Evolutionary conservation across 2,329 filamentous ascomycete genomes (phyloP).

Genomic region (Aphanocladium album): DNA sequence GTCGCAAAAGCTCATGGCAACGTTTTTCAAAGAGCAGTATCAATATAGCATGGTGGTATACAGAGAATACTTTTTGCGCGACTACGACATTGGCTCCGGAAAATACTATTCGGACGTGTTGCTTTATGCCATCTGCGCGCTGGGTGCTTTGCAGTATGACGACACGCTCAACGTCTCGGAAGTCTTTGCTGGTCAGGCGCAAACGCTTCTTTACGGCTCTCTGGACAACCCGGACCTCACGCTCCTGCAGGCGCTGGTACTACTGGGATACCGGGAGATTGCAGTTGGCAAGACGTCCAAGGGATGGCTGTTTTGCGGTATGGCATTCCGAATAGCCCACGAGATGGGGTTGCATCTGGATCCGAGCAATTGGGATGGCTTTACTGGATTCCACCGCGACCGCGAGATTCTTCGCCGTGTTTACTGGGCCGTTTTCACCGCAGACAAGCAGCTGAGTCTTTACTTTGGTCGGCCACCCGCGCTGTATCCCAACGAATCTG

Average conservation of each 20-base stretch:
- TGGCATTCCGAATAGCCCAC: slow-evolving; percentile 46
- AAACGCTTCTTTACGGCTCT: slow-evolving; percentile 38
- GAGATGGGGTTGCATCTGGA: slow-evolving; percentile 50
- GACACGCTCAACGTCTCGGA: slow-evolving; percentile 35
- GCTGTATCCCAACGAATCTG: slow-evolving; percentile 43
- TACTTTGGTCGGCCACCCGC: slow-evolving; percentile 48
- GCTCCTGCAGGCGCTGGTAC: slow-evolving; percentile 38
- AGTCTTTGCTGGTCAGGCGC: slow-evolving; percentile 40
- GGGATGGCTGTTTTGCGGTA: slow-evolving; percentile 47
- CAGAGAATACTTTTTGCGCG: slow-evolving; percentile 45
- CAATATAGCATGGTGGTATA: slow-evolving; percentile 47
- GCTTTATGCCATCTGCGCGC: slow-evolving; percentile 43
- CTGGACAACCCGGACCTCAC: slow-evolving; percentile 44
- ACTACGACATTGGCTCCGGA: slow-evolving; percentile 41
- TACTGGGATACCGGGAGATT: slow-evolving; percentile 43
- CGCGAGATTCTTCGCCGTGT: slow-evolving; percentile 44
- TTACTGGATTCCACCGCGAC: slow-evolving; percentile 34
- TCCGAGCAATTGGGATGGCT: slow-evolving; percentile 43
- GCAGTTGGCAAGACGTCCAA: slow-evolving; percentile 43
- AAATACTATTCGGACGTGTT: slow-evolving; percentile 46
- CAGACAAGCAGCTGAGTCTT: slow-evolving; percentile 46
- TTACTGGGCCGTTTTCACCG: slow-evolving; percentile 47
- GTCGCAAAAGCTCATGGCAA: slow-evolving; percentile 40
- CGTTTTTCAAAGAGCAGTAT: slow-evolving; percentile 44
- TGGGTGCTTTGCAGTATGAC: slow-evolving; percentile 43